A percentile compares a stretch with the other conserved stretches of the same genome.
Evolutionary conservation across 352 stramenopile genomes (phyloP).

Genomic region (Globisporangium nunn): DNA sequence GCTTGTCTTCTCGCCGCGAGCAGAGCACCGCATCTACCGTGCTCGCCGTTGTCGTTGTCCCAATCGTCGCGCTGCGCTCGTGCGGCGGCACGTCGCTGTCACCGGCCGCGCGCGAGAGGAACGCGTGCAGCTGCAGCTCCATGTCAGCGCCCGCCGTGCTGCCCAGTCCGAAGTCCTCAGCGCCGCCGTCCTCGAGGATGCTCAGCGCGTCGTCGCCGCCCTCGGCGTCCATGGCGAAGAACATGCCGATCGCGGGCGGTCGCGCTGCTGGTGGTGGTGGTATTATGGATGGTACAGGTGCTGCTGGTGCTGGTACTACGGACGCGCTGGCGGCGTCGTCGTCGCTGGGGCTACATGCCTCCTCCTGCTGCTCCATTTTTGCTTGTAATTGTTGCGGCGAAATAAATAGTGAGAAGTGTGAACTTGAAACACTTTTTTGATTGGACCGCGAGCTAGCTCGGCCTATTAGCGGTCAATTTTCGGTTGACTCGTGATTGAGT

Average conservation of each 20-base stretch:
- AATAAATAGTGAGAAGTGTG: background rate
- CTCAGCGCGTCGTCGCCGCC: conserved; percentile 22
- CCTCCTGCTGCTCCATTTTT: background rate
- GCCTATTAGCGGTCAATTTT: background rate
- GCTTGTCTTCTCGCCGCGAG: conserved; percentile 55
- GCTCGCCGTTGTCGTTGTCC: conserved; percentile 3
- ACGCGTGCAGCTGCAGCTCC: conserved; percentile 54
- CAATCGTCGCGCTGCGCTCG: background rate
- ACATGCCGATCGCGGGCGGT: conserved; percentile 8
- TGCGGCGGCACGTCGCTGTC: conserved; percentile 10
- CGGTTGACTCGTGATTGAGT: too few species aligned
- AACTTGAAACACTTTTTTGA: background rate
- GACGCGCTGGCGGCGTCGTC: too few species aligned
- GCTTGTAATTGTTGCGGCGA: background rate
- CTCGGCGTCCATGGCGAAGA: conserved; percentile 12
- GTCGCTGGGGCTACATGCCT: background rate
- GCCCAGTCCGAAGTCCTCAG: conserved; percentile 43
- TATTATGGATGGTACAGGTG: background rate
- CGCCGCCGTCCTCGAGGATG: conserved; percentile 43
- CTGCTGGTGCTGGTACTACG: background rate
- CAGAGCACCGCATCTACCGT: conserved; percentile 39
- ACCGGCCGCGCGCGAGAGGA: conserved; percentile 22
- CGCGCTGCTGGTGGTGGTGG: background rate
- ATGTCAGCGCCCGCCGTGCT: conserved; percentile 23
- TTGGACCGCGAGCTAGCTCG: background rate